Base-by-base conservation (phyloP, 805 yeast species). In the Priceomyces carsonii region DNA sequence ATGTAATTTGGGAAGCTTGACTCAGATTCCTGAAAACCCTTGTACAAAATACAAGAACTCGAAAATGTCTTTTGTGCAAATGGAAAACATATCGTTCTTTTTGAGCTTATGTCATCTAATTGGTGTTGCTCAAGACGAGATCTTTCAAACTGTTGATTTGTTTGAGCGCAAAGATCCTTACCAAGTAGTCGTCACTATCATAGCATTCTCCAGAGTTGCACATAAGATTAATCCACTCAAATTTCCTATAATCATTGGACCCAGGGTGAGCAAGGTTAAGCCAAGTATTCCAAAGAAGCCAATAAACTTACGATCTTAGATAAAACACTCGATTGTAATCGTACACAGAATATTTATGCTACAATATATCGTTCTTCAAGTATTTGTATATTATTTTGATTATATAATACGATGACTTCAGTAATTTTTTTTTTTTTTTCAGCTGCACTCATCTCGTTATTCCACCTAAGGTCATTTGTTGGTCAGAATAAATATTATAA, bases 31-130 rank as follows among this genome's bases (percentile, higher is more conserved):
- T 2, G 46, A 46, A 26, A 55, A 59, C 19, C 67, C 68, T 2
- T 48, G 63, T 2, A 53, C 67, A 3, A 75, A 70, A 42, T 80
- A 58, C 54, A 85, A 82, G 53, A 69, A 68, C 32, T 77, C 87
- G 8, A 66, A 69, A 33, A 79, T 85, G 82, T 91, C 95, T 2
- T 87, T 86, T 37, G 57, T 63, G 12, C 77, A 81, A 59, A 87
- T 87, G 96, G 95, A 87, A 51, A 86, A 86, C 50, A 85, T 87
- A 21, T 78, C 87, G 32, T 76, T 77, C 44, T 87, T 87, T 50
- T 61, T 87, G 24, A 61, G 69, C 5, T 77, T 81, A 36, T 79
- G 88, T 32, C 75, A 80, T 43, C 35, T 53, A 4, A 66, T 79
- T 34, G 91, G 91, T 2, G 80, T 87, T 2, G 86, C 89, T 5